Conservation (phyloP, 352 stramenopile genomes). For the Pythium phragmitis region DNA sequence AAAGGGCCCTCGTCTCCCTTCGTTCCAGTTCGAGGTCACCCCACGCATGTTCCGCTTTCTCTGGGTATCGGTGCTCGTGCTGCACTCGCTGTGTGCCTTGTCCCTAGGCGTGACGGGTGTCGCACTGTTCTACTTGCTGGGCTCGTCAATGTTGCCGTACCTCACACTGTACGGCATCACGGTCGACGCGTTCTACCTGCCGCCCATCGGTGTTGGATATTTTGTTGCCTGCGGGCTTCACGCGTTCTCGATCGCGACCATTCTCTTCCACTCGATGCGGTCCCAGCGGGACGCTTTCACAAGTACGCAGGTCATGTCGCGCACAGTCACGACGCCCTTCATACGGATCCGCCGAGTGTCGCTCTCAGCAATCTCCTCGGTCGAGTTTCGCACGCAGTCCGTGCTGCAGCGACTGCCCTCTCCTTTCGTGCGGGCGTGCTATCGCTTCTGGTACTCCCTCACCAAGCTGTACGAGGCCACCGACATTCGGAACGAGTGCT, state of each 20-base stretch:
- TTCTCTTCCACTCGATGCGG: conserved; percentile 24
- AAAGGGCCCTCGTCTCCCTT: neutral
- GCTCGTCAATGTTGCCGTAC: conserved; percentile 21
- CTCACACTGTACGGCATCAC: conserved; percentile 25
- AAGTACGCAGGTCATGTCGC: conserved; percentile 15
- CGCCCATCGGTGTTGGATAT: conserved; percentile 26
- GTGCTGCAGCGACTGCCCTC: conserved; percentile 24
- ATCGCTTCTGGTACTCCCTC: conserved; percentile 7
- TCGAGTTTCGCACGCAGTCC: conserved; percentile 29
- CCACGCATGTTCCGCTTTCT: conserved; percentile 9
- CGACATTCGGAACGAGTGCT: conserved; percentile 18
- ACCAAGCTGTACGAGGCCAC: conserved; percentile 12
- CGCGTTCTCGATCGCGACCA: conserved; percentile 21
- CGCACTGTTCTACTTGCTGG: conserved; percentile 24
- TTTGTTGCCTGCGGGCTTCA: conserved; percentile 25
- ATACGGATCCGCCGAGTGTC: conserved; percentile 26
- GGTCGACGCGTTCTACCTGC: conserved; percentile 24
- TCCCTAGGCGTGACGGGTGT: conserved; percentile 4
- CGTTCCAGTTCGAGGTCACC: conserved; percentile 12
- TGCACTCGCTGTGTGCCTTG: conserved; percentile 16
- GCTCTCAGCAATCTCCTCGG: conserved; percentile 15
- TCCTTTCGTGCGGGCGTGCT: conserved; percentile 19
- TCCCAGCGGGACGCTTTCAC: conserved; percentile 22
- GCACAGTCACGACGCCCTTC: conserved; percentile 24
- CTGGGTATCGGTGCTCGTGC: conserved; percentile 16